Percentiles rank a stretch among this genome's conserved stretches.
Conservation (phyloP, 495 filamentous ascomycete genomes). For the Daldinia vernicosa region DNA sequence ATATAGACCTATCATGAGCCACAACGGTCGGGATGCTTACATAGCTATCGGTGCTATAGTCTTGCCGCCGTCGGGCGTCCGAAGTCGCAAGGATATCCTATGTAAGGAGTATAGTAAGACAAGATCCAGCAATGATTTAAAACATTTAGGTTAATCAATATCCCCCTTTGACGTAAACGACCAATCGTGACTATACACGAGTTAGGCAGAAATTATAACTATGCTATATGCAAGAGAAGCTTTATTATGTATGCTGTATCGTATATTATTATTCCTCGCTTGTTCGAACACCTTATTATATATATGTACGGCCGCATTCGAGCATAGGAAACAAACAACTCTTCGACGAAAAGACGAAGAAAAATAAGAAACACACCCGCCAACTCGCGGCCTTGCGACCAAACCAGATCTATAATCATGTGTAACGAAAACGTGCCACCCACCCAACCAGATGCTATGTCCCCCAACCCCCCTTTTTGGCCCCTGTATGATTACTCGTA, state of each 20-base stretch:
- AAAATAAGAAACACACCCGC: conserved; percentile 1
- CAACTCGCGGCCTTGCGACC: conserved; percentile 32
- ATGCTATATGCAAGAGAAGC: not conserved
- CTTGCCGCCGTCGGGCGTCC: conserved; percentile 22
- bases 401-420: conserved; percentile 28
- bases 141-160: not conserved
- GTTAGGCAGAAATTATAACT: not conserved
- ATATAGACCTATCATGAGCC: conserved; percentile 13
- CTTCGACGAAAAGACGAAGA: not conserved
- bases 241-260: not conserved
- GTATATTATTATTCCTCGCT: not conserved
- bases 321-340: not conserved
- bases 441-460: conserved; percentile 37
- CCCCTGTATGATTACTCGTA: conserved; percentile 30
- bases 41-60: conserved; percentile 12
- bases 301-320: not conserved
- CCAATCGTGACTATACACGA: not conserved
- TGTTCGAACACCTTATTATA: not conserved
- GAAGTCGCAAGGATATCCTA: conserved; percentile 7
- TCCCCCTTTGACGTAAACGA: not conserved
- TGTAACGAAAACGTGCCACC: conserved; percentile 31
- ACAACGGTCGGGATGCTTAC: conserved; percentile 4
- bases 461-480: conserved; percentile 24
- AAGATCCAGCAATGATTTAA: not conserved
- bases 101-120: conserved; percentile 11